Conservation (phyloP, 352 stramenopile species). For the Thalassiosira oceanica region DNA sequence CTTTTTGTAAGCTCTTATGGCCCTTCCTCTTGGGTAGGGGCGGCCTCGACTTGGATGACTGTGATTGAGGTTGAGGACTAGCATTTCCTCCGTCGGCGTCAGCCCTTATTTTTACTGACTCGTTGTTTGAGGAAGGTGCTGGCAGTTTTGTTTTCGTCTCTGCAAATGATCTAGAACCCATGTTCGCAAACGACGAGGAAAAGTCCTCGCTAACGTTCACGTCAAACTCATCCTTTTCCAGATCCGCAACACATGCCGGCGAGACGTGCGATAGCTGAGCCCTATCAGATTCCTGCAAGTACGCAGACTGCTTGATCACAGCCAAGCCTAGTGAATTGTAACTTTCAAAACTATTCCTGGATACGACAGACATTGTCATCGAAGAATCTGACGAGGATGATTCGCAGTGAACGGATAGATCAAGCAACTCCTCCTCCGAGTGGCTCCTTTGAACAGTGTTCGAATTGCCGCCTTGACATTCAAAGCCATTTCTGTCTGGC, state of each 20-base stretch:
- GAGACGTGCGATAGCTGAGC: not conserved
- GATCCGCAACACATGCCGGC: not conserved
- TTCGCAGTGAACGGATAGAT: not conserved
- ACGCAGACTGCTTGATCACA: no score
- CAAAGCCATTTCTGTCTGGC: no score
- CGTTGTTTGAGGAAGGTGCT: not conserved
- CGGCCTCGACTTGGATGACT: not conserved
- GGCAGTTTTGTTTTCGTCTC: not conserved
- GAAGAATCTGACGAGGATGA: slow-evolving; percentile 1
- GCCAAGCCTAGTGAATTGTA: slow-evolving; percentile 7
- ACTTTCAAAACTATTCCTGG: not conserved
- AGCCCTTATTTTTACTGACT: not conserved
- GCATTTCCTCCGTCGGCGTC: not conserved
- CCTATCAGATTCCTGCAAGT: no score
- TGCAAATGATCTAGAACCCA: not conserved
- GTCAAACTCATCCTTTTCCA: slow-evolving; percentile 1
- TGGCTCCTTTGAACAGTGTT: not conserved
- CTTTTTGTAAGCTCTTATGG: not conserved
- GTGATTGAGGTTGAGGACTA: not conserved
- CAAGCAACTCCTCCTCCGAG: not conserved
- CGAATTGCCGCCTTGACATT: not conserved
- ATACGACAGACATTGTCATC: not conserved
- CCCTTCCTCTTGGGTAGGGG: not conserved
- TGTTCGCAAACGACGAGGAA: not conserved
- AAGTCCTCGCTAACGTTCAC: not conserved